These are phyloP conservation scores for Paramecium bursaria DNA, from an alignment of 73 alveolate genomes.

Conservation along the genomic window DNA sequence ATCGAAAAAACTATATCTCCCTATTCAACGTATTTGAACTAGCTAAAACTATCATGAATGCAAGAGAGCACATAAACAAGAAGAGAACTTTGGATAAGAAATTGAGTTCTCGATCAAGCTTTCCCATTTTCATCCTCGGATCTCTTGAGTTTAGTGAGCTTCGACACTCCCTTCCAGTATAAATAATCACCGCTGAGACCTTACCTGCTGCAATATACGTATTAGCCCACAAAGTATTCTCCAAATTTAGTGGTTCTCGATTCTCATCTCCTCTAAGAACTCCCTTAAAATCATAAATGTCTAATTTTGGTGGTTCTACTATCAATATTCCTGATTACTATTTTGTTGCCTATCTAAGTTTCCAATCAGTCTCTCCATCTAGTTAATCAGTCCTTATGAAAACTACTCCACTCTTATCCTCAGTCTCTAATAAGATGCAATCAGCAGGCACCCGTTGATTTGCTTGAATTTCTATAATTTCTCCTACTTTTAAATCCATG, in stretches of 20 bases:
- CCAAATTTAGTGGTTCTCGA: slow-evolving; percentile 76
- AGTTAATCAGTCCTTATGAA: slow-evolving; percentile 94
- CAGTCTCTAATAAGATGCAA: slow-evolving; percentile 81
- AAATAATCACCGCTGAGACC: slow-evolving; percentile 77
- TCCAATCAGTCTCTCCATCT: slow-evolving; percentile 99
- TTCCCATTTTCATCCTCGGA: slow-evolving; percentile 90
- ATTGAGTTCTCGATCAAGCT: slow-evolving; percentile 88
- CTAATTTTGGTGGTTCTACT: slow-evolving; percentile 78
- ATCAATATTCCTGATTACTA: slow-evolving; percentile 56
- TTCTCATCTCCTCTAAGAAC: slow-evolving; percentile 61
- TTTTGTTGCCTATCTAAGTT: slow-evolving; percentile 85
- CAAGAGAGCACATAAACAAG: slow-evolving; percentile 74
- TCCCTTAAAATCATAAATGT: slow-evolving; percentile 88
- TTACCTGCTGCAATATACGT: slow-evolving; percentile 92
- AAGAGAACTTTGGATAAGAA: slow-evolving; percentile 76
- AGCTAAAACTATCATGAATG: slow-evolving; percentile 48
- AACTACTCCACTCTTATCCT: slow-evolving; percentile 82
- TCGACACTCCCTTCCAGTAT: slow-evolving; percentile 95
- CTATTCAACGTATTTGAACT: slow-evolving; percentile 10
- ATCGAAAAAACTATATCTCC: slow-evolving; percentile 74
- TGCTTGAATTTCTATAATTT: slow-evolving; percentile 81
- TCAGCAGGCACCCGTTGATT: slow-evolving; percentile 95
- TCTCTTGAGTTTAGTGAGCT: slow-evolving; percentile 86
- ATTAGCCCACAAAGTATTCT: slow-evolving; percentile 93
- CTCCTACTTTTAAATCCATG: slow-evolving; percentile 83